Evolutionary conservation across 345 rosid species (phyloP).

Genomic region (rapeseed (Brassica napus)): DNA sequence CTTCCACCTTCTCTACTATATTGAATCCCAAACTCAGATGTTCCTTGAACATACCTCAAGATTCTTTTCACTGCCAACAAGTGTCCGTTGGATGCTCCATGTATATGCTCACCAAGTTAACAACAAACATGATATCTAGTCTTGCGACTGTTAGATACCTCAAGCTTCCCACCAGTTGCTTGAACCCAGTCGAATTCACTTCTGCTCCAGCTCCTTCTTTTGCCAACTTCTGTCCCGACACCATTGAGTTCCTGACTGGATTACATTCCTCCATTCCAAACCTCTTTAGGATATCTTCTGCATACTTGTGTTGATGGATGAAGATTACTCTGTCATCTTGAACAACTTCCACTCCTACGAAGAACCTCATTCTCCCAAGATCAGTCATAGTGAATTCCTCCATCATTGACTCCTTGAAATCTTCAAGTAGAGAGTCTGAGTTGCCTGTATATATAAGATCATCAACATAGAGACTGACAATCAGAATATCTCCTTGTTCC

Average conservation of each 20-base stretch:
- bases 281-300: neutral
- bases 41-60: neutral
- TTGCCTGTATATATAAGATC: neutral
- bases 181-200: neutral
- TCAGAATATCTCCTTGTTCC: neutral
- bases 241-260: neutral
- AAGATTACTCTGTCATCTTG: neutral
- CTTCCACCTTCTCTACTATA: neutral
- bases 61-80: neutral
- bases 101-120: neutral
- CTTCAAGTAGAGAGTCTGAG: neutral
- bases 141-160: neutral
- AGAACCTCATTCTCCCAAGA: neutral
- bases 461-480: neutral
- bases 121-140: neutral
- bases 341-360: neutral
- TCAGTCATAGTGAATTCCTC: neutral
- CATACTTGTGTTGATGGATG: neutral
- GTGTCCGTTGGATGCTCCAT: neutral
- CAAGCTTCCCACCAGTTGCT: neutral
- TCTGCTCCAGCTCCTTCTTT: neutral
- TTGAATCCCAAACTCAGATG: neutral
- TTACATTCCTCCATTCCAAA: neutral
- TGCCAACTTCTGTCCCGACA: neutral
- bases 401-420: neutral